phyloP scores from a whole-genome alignment of 2,329 filamentous ascomycete genomes.

The Phyllosticta citrichinensis region DNA sequence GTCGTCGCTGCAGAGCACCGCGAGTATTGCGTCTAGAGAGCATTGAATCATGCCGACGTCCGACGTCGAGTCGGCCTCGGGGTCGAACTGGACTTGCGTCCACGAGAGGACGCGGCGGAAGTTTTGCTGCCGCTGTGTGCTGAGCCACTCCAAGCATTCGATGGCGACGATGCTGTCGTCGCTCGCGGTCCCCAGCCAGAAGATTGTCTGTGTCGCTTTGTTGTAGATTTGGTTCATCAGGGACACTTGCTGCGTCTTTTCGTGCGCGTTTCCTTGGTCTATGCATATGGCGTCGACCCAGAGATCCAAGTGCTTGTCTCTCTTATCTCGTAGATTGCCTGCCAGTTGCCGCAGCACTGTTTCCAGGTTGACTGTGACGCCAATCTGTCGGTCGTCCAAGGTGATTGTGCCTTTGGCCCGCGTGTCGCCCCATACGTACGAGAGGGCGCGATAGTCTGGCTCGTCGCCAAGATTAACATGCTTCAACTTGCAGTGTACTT shows the following conservation, averaged over 20 bases:
- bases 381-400: conserved; percentile 4
- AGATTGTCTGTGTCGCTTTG: background rate
- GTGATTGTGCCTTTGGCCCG: conserved; percentile 7
- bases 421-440: conserved; percentile 13
- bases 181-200: conserved; percentile 14
- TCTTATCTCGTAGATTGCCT: background rate
- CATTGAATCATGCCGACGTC: background rate
- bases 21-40: background rate
- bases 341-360: conserved; percentile 7
- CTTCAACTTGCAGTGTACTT: conserved; percentile 4
- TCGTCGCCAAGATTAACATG: conserved; percentile 6
- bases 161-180: conserved; percentile 11
- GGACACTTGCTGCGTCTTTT: conserved; percentile 10
- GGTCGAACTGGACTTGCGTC: background rate
- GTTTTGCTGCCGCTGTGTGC: background rate
- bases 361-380: conserved; percentile 12
- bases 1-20: background rate
- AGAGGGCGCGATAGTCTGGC: conserved; percentile 11
- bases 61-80: background rate
- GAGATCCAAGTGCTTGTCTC: background rate
- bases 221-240: conserved; percentile 12
- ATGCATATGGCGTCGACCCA: conserved; percentile 15
- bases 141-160: conserved; percentile 1
- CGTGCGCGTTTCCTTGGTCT: conserved; percentile 10
- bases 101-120: background rate